A percentile compares a stretch with the other conserved stretches of the same genome.
phyloP scores from a whole-genome alignment of 1,284 basidiomycete genomes.

The Bondarzewia mesenterica region DNA sequence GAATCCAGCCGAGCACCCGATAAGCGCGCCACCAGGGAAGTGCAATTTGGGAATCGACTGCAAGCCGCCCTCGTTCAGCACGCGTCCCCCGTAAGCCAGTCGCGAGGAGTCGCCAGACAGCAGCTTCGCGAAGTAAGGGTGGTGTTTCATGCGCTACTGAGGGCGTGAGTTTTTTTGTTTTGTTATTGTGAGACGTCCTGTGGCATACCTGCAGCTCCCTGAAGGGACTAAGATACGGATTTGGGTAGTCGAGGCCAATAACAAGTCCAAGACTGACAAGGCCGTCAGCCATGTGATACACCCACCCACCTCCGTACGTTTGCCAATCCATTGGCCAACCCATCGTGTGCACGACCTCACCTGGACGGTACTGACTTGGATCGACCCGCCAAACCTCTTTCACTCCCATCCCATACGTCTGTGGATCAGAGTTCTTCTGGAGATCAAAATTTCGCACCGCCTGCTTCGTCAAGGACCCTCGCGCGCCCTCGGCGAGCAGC shows the following conservation, averaged over 20 bases:
- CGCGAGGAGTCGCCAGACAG: conserved; percentile 70
- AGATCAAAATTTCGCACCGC: conserved; percentile 76
- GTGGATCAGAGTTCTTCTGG: conserved; percentile 75
- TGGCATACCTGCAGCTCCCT: conserved; percentile 79
- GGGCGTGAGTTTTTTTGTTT: no score
- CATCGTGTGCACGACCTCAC: conserved; percentile 88
- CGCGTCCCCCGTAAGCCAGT: conserved; percentile 87
- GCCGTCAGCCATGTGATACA: conserved; percentile 94
- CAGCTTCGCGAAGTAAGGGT: conserved; percentile 82
- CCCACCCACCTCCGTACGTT: conserved; percentile 92
- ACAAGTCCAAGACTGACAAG: conserved; percentile 91
- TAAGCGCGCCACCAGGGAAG: conserved; percentile 93
- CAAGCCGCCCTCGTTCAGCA: conserved; percentile 90
- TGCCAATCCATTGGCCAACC: conserved; percentile 86
- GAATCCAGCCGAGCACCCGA: conserved; percentile 95
- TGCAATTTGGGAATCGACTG: conserved; percentile 89
- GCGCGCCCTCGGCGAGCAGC: conserved; percentile 93
- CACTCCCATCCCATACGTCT: conserved; percentile 94
- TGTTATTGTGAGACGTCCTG: not conserved
- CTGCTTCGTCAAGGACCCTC: conserved; percentile 86
- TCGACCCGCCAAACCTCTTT: conserved; percentile 98
- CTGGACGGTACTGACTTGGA: conserved; percentile 69
- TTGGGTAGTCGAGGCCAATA: conserved; percentile 90
- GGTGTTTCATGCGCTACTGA: conserved; percentile 97
- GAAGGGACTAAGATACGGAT: conserved; percentile 92